Base-by-base conservation (phyloP, 192 early-diverging fungal species). In the Spizellomyces punctatus region DNA sequence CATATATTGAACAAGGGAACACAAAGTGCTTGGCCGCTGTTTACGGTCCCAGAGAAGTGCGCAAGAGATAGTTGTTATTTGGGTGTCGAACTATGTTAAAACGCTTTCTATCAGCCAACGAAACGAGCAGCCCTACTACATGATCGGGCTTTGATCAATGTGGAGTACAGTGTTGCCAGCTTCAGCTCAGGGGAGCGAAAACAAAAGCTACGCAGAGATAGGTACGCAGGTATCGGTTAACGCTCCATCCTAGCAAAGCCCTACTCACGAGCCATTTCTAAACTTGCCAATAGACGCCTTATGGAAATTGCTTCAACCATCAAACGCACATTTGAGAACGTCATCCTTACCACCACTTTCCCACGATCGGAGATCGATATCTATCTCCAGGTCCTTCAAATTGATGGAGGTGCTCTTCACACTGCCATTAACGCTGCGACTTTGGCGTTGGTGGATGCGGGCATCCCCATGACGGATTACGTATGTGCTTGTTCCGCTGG, bases 1-100 rank as follows among this genome's bases (percentile, higher is more conserved):
- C 96, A 4, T 99, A 95, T 77, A 85, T 95, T 60, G 94, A 96
- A 81, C 92, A 94, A 69, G 97, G 97, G 65, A 96, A 99, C 80
- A 98, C 97, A 52, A 95, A 96, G 74, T 89, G 89, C 58, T 82
- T 99, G 16, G 91, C 88, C 0, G 89, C 92, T 14, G 95, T 99
- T 8, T 96, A 95, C 78, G 97, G 97, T 7, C 97, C 97, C 3
- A 81, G 91, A 47, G 95, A 98, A 81, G 90, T 89, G 62, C 43
- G 49, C 17, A 65, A 58, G 19, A 36, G 27, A 36, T 36, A 36
- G 27, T 36, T 36, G 3, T 36, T 36, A 36, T 36, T 36, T 36
- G 52, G 17, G 52, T n/a, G 16, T 16, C 1, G 52, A 19, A 54
- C 14, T 54, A 54, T 54, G 52, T 54, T 54, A 16, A 16, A 45